Evolutionary conservation across 306 rosid genomes (phyloP).

Genomic region (Gleditsia sinensis): DNA sequence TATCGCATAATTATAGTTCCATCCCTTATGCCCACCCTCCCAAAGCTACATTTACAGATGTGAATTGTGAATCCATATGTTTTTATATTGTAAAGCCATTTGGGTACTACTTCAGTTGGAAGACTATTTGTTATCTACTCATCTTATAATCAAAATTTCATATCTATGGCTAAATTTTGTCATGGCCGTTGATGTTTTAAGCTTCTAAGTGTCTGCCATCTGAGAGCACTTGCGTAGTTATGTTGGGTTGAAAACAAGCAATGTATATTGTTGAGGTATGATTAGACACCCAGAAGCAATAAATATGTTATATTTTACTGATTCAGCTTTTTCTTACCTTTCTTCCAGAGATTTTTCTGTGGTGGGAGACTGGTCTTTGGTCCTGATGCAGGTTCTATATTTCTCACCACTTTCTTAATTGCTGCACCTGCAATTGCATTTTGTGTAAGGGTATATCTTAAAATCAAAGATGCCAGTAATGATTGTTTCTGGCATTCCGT

Average conservation of each 20-base stretch:
- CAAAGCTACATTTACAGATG: not conserved
- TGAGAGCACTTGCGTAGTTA: constrained; percentile 11
- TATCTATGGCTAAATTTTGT: constrained; percentile 21
- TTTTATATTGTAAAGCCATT: constrained; percentile 22
- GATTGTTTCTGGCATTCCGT: constrained; percentile 52
- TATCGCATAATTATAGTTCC: constrained; percentile 3
- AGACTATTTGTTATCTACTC: not conserved
- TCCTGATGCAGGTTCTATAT: constrained; percentile 81
- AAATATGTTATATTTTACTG: constrained; percentile 24
- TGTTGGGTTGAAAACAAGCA: constrained; percentile 29
- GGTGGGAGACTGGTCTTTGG: constrained; percentile 95
- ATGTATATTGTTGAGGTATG: not conserved
- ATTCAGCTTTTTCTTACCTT: constrained; percentile 39
- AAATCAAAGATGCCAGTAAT: constrained; percentile 29
- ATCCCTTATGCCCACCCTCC: not conserved
- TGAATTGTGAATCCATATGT: constrained; percentile 15
- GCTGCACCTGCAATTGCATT: constrained; percentile 75
- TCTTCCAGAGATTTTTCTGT: constrained; percentile 76
- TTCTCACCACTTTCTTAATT: constrained; percentile 68
- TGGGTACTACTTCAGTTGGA: constrained; percentile 23
- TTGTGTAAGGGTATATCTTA: constrained; percentile 58
- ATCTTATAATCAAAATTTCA: constrained; percentile 7
- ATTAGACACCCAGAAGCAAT: constrained; percentile 18
- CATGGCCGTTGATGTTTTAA: constrained; percentile 11
- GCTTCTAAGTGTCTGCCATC: constrained; percentile 9